Base-by-base conservation (phyloP, 83 land plant genomes). In the Thuja plicata region DNA sequence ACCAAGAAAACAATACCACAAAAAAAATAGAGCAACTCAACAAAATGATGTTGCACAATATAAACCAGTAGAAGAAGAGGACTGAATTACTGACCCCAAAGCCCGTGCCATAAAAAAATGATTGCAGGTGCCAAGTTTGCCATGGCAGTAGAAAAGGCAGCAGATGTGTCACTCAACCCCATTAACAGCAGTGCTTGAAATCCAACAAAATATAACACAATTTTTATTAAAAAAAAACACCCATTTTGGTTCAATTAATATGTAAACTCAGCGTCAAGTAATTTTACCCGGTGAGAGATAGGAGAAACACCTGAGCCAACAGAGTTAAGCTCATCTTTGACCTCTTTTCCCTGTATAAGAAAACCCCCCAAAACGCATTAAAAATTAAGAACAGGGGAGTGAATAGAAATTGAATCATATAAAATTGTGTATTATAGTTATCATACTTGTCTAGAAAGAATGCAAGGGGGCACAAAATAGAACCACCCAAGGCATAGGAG, bases 91-190 rank as follows among this genome's bases (percentile, higher is more conserved):
- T 46, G 45, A 91, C 94, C 94, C 89, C 34, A 87, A 87, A 91
- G 45, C 52, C 91, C 94, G 90, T 43, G 96, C 94, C 73, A 94
- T 93, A 88, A 91, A 79, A 94, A 94, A 87, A 94, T 91, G 24
- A 94, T 83, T 24, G 90, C 91, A 17, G 96, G 96, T 52, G 91
- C 92, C 77, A 94, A 90, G 88, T 91, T 94, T 11, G 94, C 91
- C 96, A 94, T 93, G 34, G 96, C 94, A 66, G 96, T 87, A 55
- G 93, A 92, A 43, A 94, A 88, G 78, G 93, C 90, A 21, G 96
- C 91, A 3, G 96, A 92, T 19, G 96, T 93, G 11, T 89, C 85
- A 24, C 86, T 57, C n/a, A 94, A 81, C 3, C 96, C 96, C 87
- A 87, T 77, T 3, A 92, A 34, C 71, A 89, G 45, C 7, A 94